Conservation (phyloP, 768 basidiomycete species). For the Collybia mongolica region DNA sequence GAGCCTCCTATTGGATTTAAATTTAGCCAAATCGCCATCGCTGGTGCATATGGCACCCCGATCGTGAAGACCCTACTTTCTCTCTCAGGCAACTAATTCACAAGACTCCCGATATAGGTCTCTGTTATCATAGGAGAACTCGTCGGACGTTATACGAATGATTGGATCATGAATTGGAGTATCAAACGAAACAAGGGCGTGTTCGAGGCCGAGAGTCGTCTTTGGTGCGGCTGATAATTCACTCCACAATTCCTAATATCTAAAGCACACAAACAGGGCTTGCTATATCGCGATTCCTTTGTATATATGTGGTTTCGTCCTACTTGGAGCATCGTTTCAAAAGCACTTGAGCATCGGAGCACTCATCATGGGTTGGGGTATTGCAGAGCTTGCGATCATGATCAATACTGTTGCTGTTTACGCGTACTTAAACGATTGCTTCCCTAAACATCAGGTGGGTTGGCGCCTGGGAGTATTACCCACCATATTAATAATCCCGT, state of each 20-base stretch:
- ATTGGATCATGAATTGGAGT: conserved; percentile 45
- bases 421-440: conserved; percentile 31
- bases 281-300: conserved; percentile 59
- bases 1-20: conserved; percentile 57
- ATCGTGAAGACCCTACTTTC: conserved; percentile 35
- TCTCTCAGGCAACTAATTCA: not conserved
- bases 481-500: not conserved
- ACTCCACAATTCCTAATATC: not conserved
- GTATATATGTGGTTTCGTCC: conserved; percentile 61
- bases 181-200: conserved; percentile 53
- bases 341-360: conserved; percentile 51
- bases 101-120: conserved; percentile 29
- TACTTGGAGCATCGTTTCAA: conserved; percentile 54
- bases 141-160: conserved; percentile 51
- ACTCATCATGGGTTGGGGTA: conserved; percentile 67
- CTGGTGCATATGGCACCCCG: conserved; percentile 54
- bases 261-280: conserved; percentile 37
- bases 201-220: conserved; percentile 58
- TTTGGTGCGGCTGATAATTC: conserved; percentile 43
- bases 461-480: not conserved
- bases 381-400: conserved; percentile 55
- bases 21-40: conserved; percentile 46
- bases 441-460: conserved; percentile 29
- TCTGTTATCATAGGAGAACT: conserved; percentile 54
- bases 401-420: conserved; percentile 65